A percentile compares a stretch with the other conserved stretches of the same genome.
Conservation (phyloP, 495 filamentous ascomycete species). For the Choiromyces venosus region DNA sequence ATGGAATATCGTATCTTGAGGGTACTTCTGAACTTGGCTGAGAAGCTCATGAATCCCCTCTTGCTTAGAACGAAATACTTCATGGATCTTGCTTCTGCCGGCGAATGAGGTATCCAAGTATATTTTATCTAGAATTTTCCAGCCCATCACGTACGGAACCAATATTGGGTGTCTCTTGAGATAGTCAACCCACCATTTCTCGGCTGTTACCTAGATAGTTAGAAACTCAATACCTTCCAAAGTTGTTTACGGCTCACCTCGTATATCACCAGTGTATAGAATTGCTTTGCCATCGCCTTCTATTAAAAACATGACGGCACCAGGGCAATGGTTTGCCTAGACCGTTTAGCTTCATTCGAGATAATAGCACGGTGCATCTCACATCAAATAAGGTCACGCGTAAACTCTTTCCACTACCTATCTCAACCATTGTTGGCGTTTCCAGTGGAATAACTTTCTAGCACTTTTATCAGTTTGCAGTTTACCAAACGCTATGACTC, state of each 20-base stretch:
- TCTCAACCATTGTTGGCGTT: slow-evolving; percentile 71
- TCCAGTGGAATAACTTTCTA: slow-evolving; percentile 78
- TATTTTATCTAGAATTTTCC: slow-evolving; percentile 65
- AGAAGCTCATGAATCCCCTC: slow-evolving; percentile 72
- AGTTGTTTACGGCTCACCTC: slow-evolving; percentile 51
- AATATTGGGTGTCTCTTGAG: slow-evolving; percentile 66
- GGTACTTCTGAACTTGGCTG: slow-evolving; percentile 61
- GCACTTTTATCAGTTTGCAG: neutral
- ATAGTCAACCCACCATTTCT: slow-evolving; percentile 62
- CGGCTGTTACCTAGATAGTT: slow-evolving; percentile 46
- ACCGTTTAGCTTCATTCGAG: neutral
- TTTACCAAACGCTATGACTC: neutral
- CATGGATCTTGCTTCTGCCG: slow-evolving; percentile 46
- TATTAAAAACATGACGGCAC: slow-evolving; percentile 91
- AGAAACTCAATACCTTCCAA: neutral
- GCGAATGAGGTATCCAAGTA: slow-evolving; percentile 86
- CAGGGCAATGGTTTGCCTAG: slow-evolving; percentile 76
- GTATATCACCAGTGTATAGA: slow-evolving; percentile 89
- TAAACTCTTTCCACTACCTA: slow-evolving; percentile 60
- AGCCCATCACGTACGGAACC: slow-evolving; percentile 65
- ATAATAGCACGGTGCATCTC: neutral
- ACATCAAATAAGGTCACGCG: slow-evolving; percentile 79
- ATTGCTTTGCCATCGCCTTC: slow-evolving; percentile 69
- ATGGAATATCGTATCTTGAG: slow-evolving; percentile 72
- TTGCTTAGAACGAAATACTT: slow-evolving; percentile 58